Evolutionary conservation across 441 rosid genomes (phyloP), one percentile per base, ranked within the genome.

Genomic region (Croton setiger): DNA sequence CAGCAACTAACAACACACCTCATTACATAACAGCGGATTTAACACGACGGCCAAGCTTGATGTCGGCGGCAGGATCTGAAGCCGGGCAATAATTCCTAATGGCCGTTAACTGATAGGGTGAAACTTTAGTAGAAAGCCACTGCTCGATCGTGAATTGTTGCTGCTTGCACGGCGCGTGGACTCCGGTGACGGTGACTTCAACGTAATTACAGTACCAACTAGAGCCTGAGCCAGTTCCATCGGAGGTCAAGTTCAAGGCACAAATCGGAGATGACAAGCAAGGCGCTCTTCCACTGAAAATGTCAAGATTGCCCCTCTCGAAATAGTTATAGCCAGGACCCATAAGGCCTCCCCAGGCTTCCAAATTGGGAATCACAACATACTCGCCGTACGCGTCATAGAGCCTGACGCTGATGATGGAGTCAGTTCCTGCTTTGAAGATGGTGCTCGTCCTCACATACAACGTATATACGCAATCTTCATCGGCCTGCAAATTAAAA

Each of bases 221-320:
- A 3, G 39, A 15, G 2, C 35, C 7, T 4, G 21, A 1, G n/a
- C 97, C 96, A 5, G 84, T 81, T 3, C 94, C 97, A 17, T 89
- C 94, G 4, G 96, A 86, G 56, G 85, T 87, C 2, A 93, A 64
- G 81, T 85, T 93, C 35, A 93, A 15, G 12, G 90, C 78, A 55
- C 98, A 91, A 35, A 84, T 53, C 12, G 92, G 86, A 0, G 67
- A 48, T 8, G 27, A 10, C 21, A 93, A 54, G 74, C 94, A 93
- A 3, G 79, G 80, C 7, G 82, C 90, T 48, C 78, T 70, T 5
- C 98, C 96, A 12, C 95, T 83, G 84, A 93, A 91, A 54, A 89
- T 83, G 75, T 93, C 98, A 47, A 93, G 71, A 74, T 93, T 89
- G 20, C 97, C 85, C 74, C 95, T 80, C 82, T 91, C 95, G 85